Evolutionary conservation across 2,329 filamentous ascomycete species (phyloP), one percentile per base, ranked within the genome.

Genomic region (Parafenestella ontariensis): DNA sequence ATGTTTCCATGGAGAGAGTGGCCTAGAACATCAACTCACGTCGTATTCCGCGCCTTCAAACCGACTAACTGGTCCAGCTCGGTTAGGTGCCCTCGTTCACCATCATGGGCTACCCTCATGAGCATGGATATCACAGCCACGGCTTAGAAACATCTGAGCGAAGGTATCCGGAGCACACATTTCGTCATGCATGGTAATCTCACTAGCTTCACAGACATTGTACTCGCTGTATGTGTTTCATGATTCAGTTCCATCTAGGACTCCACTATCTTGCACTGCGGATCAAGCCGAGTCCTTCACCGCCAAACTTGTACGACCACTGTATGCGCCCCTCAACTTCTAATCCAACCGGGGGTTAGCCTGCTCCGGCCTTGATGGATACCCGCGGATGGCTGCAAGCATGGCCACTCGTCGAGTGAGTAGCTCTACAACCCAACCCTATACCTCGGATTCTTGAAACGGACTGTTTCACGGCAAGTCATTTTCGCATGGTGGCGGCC

Each of bases 231-330:
- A 34, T 34, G 31, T 34, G 13, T 5, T 5, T 34, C 31, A 34
- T 13, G 31, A 34, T 34, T 13, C 13, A 34, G 5, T 15, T 3
- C 13, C 31, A 34, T 34, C 4, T 34, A 13, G 31, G 31, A 17
- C 13, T 13, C 17, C 15, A n/a, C 31, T 17, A 34, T 34, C 31
- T 34, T 34, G 31, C 31, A 34, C 31, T 4, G 31, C 24, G 37
- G 29, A 24, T 18, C 3, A 48, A 36, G 46, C 45, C 26, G 40
- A 20, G 46, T 33, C 36, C 49, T 57, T 68, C 69, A 72, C 71
- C 70, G 69, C 71, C 63, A 65, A 62, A 68, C 57, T 53, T 71
- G 69, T 72, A 64, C 65, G 45, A 72, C 70, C 58, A 47, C 43
- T 45, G 61, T 55, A 56, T 55, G 61, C 56, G 61, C 60, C 60